These are phyloP conservation scores for Alternaria sp. DNA, from an alignment of 2,329 filamentous ascomycete species.

Conservation along the genomic window DNA sequence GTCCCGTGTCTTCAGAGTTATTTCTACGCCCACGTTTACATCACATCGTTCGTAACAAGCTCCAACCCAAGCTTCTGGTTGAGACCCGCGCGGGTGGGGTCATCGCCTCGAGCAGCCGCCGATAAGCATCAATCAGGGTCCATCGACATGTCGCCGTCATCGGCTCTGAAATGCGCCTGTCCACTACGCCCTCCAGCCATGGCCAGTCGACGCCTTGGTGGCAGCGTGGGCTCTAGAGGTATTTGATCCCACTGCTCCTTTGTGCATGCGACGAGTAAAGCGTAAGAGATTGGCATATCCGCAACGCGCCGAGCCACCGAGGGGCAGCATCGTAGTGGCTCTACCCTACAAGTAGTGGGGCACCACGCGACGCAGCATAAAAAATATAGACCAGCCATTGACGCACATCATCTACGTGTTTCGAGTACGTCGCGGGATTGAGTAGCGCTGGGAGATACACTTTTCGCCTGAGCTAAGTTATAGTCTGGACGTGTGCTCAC, in stretches of 20 bases:
- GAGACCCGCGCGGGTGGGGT: constrained; percentile 31
- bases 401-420: constrained; percentile 16
- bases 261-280: background rate
- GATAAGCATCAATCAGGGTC: constrained; percentile 34
- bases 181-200: constrained; percentile 22
- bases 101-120: constrained; percentile 18
- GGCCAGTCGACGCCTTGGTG: constrained; percentile 14
- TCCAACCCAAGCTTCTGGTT: constrained; percentile 14
- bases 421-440: constrained; percentile 18
- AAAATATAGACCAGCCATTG: constrained; percentile 32
- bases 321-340: constrained; percentile 10
- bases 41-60: constrained; percentile 3
- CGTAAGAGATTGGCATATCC: background rate
- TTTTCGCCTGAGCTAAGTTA: constrained; percentile 14
- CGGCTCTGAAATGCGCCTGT: constrained; percentile 32
- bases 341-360: constrained; percentile 30
- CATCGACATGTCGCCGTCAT: constrained; percentile 42
- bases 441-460: constrained; percentile 9
- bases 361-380: constrained; percentile 29
- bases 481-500: constrained; percentile 22
- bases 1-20: background rate
- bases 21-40: constrained; percentile 12
- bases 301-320: constrained; percentile 20
- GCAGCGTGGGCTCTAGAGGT: constrained; percentile 32
- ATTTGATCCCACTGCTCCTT: constrained; percentile 25